phyloP scores from a whole-genome alignment of 768 basidiomycete genomes.

The Boletus patriciae region DNA sequence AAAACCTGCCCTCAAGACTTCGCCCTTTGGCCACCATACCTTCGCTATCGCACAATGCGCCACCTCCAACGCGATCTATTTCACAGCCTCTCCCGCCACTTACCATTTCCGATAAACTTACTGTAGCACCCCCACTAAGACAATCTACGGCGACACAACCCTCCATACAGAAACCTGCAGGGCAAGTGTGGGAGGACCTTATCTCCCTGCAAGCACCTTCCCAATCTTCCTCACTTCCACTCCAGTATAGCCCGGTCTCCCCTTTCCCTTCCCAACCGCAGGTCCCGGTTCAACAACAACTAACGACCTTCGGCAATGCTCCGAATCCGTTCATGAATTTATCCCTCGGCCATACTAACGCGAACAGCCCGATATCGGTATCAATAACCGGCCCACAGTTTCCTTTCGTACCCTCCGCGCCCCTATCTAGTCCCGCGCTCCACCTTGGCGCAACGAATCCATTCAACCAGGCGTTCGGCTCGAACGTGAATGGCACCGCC shows the following conservation, averaged over 20 bases:
- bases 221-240: constrained; percentile 44
- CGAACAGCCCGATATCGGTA: constrained; percentile 7
- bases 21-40: constrained; percentile 12
- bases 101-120: constrained; percentile 14
- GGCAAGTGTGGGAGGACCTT: constrained; percentile 61
- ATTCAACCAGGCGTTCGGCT: constrained; percentile 14
- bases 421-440: constrained; percentile 15
- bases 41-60: constrained; percentile 14
- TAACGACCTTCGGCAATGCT: neutral
- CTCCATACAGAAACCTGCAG: constrained; percentile 19
- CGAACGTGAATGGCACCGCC: neutral
- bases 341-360: constrained; percentile 7
- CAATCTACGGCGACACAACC: constrained; percentile 8
- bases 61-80: constrained; percentile 26
- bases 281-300: constrained; percentile 7
- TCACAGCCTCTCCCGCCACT: constrained; percentile 38
- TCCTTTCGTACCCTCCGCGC: constrained; percentile 6
- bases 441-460: constrained; percentile 18
- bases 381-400: neutral
- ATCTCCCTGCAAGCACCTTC: constrained; percentile 46
- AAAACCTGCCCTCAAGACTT: constrained; percentile 25
- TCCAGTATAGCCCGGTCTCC: constrained; percentile 35
- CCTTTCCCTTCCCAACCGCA: constrained; percentile 19
- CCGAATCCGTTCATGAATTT: constrained; percentile 25
- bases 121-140: constrained; percentile 2